These are phyloP conservation scores for Xylariaceae sp. DNA, from an alignment of 2,329 filamentous ascomycete species.

Conservation along the genomic window DNA sequence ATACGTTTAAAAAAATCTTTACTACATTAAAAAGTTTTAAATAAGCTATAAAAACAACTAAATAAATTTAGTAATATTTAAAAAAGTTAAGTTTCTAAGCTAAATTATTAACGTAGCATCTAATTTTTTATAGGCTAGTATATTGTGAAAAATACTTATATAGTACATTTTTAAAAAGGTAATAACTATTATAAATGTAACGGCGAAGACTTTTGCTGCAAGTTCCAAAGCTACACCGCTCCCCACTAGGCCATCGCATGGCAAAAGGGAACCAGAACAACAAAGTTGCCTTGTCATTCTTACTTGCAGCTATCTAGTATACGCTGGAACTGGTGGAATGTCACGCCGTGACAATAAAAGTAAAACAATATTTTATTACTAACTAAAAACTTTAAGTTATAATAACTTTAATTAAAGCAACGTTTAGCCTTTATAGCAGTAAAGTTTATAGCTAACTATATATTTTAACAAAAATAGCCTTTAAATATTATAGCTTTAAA, in stretches of 20 bases:
- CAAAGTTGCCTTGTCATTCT: no score
- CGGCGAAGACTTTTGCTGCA: no score
- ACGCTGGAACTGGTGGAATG: no score
- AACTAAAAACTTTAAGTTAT: neutral
- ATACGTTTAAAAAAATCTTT: neutral
- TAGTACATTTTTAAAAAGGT: neutral
- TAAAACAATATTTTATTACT: neutral
- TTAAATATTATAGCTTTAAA: neutral
- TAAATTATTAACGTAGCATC: neutral
- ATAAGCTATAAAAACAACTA: conserved; percentile 1
- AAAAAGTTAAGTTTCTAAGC: neutral
- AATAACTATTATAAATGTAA: neutral
- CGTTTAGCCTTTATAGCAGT: neutral
- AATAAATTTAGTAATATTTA: no score
- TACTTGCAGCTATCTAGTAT: no score
- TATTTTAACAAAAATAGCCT: neutral
- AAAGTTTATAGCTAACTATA: neutral
- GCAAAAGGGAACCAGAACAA: no score
- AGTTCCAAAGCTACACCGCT: no score
- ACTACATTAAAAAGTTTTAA: neutral
- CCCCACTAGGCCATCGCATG: no score
- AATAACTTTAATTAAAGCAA: neutral
- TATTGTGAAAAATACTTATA: conserved; percentile 1
- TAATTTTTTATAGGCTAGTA: neutral
- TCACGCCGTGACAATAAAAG: no score